Percentiles rank a stretch among this genome's conserved stretches.
Evolutionary conservation across 225 moss, liverwort and hornwort genomes (phyloP).

Genomic region (Sphagnum contortum): DNA sequence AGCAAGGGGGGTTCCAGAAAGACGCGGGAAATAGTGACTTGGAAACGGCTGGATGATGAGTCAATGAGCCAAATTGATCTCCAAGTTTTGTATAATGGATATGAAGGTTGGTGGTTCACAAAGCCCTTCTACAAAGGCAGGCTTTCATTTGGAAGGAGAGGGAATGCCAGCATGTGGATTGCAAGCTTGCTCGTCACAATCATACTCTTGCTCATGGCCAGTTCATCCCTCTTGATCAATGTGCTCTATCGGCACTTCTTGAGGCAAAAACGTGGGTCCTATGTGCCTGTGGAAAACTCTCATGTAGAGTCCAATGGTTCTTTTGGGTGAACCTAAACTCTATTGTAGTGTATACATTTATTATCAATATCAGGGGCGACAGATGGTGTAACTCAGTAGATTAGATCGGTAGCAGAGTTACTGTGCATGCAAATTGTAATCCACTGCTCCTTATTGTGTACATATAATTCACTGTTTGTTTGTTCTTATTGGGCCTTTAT

Average conservation of each 20-base stretch:
- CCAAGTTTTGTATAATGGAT: conserved; percentile 72
- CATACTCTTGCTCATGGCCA: conserved; percentile 28
- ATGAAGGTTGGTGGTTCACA: conserved; percentile 62
- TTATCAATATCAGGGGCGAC: no score
- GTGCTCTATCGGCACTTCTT: conserved; percentile 26
- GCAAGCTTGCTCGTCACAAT: conserved; percentile 31
- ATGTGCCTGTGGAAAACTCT: conserved; percentile 21
- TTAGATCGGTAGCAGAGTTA: no score
- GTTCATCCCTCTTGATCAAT: conserved; percentile 18
- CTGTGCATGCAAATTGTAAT: no score
- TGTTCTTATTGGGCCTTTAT: no score
- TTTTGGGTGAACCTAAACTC: conserved; percentile 3
- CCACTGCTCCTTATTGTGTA: no score
- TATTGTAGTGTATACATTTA: no score
- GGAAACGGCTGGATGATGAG: conserved; percentile 74
- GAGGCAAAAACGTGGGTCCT: conserved; percentile 23
- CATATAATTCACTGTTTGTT: no score
- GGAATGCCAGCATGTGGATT: conserved; percentile 27
- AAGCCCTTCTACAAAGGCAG: conserved; percentile 36
- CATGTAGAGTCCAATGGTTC: conserved; percentile 48
- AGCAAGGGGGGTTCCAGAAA: conserved; percentile 19
- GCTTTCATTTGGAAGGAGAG: conserved; percentile 33
- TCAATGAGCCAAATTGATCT: conserved; percentile 42
- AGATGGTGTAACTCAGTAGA: no score
- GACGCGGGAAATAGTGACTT: conserved; percentile 62